Percentiles rank a stretch among this genome's conserved stretches.
Conservation (phyloP, 768 basidiomycete genomes). For the Infundibulicybe gibba region DNA sequence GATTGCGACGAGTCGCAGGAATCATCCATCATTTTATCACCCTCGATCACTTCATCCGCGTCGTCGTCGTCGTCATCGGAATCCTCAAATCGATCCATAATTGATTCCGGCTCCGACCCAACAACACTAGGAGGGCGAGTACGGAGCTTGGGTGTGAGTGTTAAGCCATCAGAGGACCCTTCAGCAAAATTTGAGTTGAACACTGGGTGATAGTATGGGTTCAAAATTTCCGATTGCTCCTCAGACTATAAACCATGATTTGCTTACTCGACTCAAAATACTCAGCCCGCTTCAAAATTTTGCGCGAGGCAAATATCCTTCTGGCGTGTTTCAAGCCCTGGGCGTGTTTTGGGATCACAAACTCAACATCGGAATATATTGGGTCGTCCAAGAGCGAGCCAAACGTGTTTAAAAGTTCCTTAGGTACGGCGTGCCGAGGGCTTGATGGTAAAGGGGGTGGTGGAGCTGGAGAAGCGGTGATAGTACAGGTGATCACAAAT, state of each 20-base stretch:
- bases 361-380: slow-evolving; percentile 82
- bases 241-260: neutral
- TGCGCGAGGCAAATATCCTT: slow-evolving; percentile 67
- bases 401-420: slow-evolving; percentile 63
- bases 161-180: slow-evolving; percentile 28
- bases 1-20: no score
- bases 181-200: slow-evolving; percentile 71
- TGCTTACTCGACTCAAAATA: slow-evolving; percentile 73
- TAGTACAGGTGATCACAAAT: slow-evolving; percentile 74
- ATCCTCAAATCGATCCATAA: slow-evolving; percentile 49
- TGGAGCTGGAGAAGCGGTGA: slow-evolving; percentile 61
- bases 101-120: slow-evolving; percentile 22
- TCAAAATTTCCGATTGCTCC: neutral
- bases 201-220: slow-evolving; percentile 43
- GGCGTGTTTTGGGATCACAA: slow-evolving; percentile 54
- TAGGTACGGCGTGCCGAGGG: slow-evolving; percentile 58
- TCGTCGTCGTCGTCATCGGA: slow-evolving; percentile 38
- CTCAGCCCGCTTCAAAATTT: slow-evolving; percentile 64
- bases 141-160: slow-evolving; percentile 10
- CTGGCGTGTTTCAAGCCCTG: slow-evolving; percentile 32
- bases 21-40: no score
- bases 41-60: slow-evolving; percentile 8
- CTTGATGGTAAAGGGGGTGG: slow-evolving; percentile 39
- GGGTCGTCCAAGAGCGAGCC: slow-evolving; percentile 77
- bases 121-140: slow-evolving; percentile 11